Base-by-base conservation (phyloP, 1,284 basidiomycete genomes). In the Exobasidium cylindrosporum region DNA sequence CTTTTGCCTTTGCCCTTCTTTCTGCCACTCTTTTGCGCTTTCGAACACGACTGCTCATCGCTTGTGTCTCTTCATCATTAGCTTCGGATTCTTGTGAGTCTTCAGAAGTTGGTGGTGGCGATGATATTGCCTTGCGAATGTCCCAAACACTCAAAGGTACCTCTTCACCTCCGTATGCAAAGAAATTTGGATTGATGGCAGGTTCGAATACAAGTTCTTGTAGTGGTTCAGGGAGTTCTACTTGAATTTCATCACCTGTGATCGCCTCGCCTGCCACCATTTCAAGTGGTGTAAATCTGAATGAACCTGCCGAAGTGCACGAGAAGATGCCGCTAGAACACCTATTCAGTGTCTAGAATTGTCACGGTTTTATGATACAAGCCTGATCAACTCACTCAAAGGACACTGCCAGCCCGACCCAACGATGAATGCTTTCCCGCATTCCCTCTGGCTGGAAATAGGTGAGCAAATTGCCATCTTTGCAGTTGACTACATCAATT, bases 81-180 rank as follows among this genome's bases (percentile, higher is more conserved):
- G 4, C 26, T 24, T 50, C 47, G 14, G 21, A 21, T 4, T 55
- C 32, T 5, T 55, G 53, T n/a, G 32, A 2, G 13, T 43, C 53
- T n/a, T n/a, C 53, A 24, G 2, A 17, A n/a, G 17, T 23, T 21
- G 47, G 47, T 10, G 24, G 24, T 7, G 47, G 47, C 2, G 21
- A 52, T 17, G 49, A 35, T 3, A n/a, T 10, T 24, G 21, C 24
- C 13, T 52, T 28, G 6, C 67, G 61, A 14, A 70, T 54, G 49
- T 73, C 59, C 73, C 73, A 75, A 2, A 75, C 60, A 24, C 70
- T 73, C 14, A 73, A 61, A 0, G 73, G 73, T 3, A 73, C 57
- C 40, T 75, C 73, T 45, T 73, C 71, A 21, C 73, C 73, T 17
- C 71, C 73, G 47, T 67, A 73, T 31, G 65, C 62, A 21, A 75